Evolutionary conservation across 2,329 filamentous ascomycete species (phyloP).

Genomic region (Fusarium tjaetaba): DNA sequence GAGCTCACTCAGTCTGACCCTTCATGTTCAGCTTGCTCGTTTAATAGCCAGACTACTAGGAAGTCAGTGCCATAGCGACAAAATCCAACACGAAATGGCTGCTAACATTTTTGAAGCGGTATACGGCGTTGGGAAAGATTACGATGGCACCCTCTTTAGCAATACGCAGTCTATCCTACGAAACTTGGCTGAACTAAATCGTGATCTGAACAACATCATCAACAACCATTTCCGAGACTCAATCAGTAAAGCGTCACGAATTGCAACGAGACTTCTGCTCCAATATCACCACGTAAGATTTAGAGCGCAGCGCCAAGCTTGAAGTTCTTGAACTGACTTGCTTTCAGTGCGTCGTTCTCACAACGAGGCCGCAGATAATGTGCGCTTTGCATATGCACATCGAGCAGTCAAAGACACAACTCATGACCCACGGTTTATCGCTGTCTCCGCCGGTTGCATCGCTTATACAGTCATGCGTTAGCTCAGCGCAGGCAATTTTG

Average conservation of each 20-base stretch:
- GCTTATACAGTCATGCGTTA: constrained; percentile 44
- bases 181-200: constrained; percentile 40
- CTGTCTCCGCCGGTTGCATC: constrained; percentile 42
- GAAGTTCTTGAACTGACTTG: neutral
- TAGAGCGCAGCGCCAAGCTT: accelerated
- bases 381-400: constrained; percentile 48
- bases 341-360: constrained; percentile 43
- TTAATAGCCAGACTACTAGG: constrained; percentile 39
- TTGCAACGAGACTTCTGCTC: constrained; percentile 39
- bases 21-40: constrained; percentile 42
- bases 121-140: constrained; percentile 44
- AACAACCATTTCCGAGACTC: constrained; percentile 44
- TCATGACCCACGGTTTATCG: constrained; percentile 22
- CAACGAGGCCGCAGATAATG: constrained; percentile 46
- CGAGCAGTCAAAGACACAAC: constrained; percentile 37
- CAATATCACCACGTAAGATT: constrained; percentile 41
- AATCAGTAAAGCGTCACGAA: constrained; percentile 44
- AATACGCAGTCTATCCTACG: constrained; percentile 45
- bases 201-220: constrained; percentile 42
- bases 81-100: too few relatives aligned
- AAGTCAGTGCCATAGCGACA: too few relatives aligned
- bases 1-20: constrained; percentile 38
- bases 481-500: constrained; percentile 43
- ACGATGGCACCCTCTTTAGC: constrained; percentile 42
- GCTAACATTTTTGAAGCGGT: constrained; percentile 24